These are phyloP conservation scores for Candida anutae DNA, from an alignment of 1,139 yeast genomes.

Conservation along the genomic window DNA sequence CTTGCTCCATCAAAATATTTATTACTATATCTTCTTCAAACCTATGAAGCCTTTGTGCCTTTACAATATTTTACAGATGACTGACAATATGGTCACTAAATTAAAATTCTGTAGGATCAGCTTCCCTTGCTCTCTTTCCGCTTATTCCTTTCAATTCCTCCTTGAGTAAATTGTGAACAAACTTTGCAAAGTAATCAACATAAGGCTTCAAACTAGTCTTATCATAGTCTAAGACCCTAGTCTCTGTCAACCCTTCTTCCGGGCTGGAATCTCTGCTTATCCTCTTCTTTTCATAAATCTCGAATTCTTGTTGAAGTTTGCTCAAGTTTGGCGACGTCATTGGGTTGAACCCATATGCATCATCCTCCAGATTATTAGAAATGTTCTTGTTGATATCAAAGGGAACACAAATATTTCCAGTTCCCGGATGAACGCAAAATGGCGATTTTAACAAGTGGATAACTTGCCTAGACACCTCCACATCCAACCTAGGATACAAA, in stretches of 20 bases:
- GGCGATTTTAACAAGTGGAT: constrained; percentile 94
- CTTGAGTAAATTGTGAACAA: constrained; percentile 50
- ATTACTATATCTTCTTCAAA: too few relatives aligned
- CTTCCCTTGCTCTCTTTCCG: constrained; percentile 40
- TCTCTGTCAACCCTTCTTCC: constrained; percentile 12
- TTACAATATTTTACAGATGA: too few relatives aligned
- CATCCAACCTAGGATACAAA: constrained; percentile 86
- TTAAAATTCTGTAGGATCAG: constrained; percentile 18
- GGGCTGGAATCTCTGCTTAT: constrained; percentile 20
- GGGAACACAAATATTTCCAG: constrained; percentile 97
- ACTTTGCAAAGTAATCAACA: constrained; percentile 59
- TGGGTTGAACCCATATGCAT: constrained; percentile 62
- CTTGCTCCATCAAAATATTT: too few relatives aligned
- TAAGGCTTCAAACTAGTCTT: constrained; percentile 71
- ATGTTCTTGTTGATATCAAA: constrained; percentile 50
- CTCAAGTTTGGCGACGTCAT: constrained; percentile 70
- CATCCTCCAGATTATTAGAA: constrained; percentile 28
- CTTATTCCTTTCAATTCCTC: constrained; percentile 39
- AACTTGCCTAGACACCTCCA: constrained; percentile 83
- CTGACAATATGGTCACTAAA: too few relatives aligned
- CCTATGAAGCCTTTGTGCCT: too few relatives aligned
- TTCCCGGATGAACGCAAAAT: constrained; percentile 95
- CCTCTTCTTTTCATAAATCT: constrained; percentile 28
- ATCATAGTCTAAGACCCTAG: constrained; percentile 40
- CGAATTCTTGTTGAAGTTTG: constrained; percentile 49